A percentile compares a stretch with the other conserved stretches of the same genome.
Conservation (phyloP, 805 yeast species). For the Candida silvicultrix region DNA sequence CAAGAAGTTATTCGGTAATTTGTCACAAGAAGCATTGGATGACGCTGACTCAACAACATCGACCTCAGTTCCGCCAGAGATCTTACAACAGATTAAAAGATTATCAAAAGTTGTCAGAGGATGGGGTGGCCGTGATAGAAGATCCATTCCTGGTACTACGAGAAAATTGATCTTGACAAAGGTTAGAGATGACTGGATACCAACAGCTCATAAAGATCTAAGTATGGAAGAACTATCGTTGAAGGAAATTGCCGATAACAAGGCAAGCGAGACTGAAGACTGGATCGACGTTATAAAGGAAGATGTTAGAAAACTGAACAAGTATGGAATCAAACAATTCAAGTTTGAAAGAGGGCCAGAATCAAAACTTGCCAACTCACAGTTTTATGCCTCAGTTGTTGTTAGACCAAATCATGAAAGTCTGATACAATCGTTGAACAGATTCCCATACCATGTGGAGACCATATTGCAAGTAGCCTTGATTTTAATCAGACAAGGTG, state of each 20-base stretch:
- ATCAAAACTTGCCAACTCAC: constrained; percentile 27
- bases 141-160: constrained; percentile 67
- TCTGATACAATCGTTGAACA: constrained; percentile 46
- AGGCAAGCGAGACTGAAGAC: constrained; percentile 29
- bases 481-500: constrained; percentile 72
- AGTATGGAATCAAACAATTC: constrained; percentile 50
- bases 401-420: constrained; percentile 78
- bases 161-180: constrained; percentile 64
- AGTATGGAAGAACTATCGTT: constrained; percentile 47
- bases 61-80: constrained; percentile 61
- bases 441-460: constrained; percentile 68
- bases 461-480: constrained; percentile 75
- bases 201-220: constrained; percentile 56
- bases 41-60: constrained; percentile 77
- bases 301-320: constrained; percentile 30
- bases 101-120: constrained; percentile 52
- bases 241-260: constrained; percentile 32
- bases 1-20: constrained; percentile 61
- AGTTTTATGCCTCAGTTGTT: constrained; percentile 59
- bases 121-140: constrained; percentile 79
- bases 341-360: constrained; percentile 40
- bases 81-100: constrained; percentile 53
- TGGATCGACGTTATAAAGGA: constrained; percentile 44
- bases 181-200: constrained; percentile 77
- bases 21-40: constrained; percentile 59